Base-by-base conservation (phyloP, 345 rosid genomes). In the Draba incana region DNA sequence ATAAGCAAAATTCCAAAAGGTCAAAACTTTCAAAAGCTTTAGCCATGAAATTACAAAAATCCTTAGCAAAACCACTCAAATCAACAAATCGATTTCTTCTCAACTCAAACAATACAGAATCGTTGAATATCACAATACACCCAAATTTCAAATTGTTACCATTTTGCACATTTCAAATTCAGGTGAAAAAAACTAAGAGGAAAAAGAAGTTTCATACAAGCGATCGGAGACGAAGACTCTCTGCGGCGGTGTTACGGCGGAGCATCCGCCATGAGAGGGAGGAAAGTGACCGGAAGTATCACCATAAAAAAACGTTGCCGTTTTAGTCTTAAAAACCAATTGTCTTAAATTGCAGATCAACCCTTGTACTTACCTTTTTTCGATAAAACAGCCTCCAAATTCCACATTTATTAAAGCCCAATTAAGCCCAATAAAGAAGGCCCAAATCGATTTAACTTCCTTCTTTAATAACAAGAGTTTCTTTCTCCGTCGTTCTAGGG, bases 231-330 rank as follows among this genome's bases (percentile, higher is more conserved):
- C 58, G 43, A 47, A 6, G 47, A 57, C 25, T 12, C 69, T 35
- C 6, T 20, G 45, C 63, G 48, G 55, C 60, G 41, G 27, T 39
- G 50, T 16, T 67, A 38, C 53, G 49, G 52, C 73, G 51, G 74
- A 69, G 59, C 49, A 28, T n/a, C 71, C 31, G 54, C 60, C 49
- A 27, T 15, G 14, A 39, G 51, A 50, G 35, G 35, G 70, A 51
- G 15, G 27, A 63, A 63, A 35, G 12, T n/a, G 6, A 44, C 71
- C 57, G 31, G 47, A n/a, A n/a, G n/a, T n/a, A n/a, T n/a, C n/a
- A n/a, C n/a, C n/a, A n/a, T n/a, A n/a, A n/a, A n/a, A n/a, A n/a
- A 10, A 33, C 53, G 52, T 0, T 1, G 3, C 0, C 66, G 66
- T 64, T 16, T 55, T 56, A 2, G 4, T 15, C 4, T 2, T 14